Base-by-base conservation (phyloP, 2,329 filamentous ascomycete species). In the Plectosphaerella cucumerina region DNA sequence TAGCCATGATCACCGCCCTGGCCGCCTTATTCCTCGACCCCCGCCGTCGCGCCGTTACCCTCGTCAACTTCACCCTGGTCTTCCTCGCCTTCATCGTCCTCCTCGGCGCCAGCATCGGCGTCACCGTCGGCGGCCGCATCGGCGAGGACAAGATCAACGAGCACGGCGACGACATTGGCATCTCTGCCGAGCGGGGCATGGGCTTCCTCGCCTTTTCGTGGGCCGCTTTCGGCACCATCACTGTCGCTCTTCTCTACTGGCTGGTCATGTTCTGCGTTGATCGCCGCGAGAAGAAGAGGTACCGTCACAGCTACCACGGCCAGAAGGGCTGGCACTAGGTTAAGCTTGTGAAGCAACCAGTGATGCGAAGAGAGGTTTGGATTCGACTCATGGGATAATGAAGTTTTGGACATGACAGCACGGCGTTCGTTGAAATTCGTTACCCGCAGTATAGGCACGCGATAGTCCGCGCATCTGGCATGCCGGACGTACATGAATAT, bases 201-300 rank as follows among this genome's bases (percentile, higher is more conserved):
- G 72, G 73, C 62, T 76, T 81, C 54, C 65, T 72, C 56, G 66
- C 58, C 31, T 59, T 80, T 37, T 69, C 69, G 5, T 81, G 76
- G 77, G 67, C 74, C 5, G 67, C 76, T 2, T 70, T 76, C 15
- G 74, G 59, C 4, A 62, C 74, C 53, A 77, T 78, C 70, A 59
- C 68, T 4, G 53, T 65, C 1, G 60, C 69, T 0, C 50, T 66
- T 5, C 22, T 68, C 3, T 78, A 71, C 59, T 80, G 76, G 76
- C 20, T 61, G 1, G 60, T 52, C 11, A 61, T 69, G 39, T 59
- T 72, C 54, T 63, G 64, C 31, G 26, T 60, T 4, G 56, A 62
- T 52, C 61, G 62, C 46, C 58, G 62, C 8, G 59, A 59, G 56
- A 57, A 63, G 59, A 62, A 59, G 49, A 60, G 60, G 56, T 57